A percentile compares a stretch with the other conserved stretches of the same genome.
Evolutionary conservation across 106 monocot genomes (phyloP).

Genomic region (Dioscorea alata): DNA sequence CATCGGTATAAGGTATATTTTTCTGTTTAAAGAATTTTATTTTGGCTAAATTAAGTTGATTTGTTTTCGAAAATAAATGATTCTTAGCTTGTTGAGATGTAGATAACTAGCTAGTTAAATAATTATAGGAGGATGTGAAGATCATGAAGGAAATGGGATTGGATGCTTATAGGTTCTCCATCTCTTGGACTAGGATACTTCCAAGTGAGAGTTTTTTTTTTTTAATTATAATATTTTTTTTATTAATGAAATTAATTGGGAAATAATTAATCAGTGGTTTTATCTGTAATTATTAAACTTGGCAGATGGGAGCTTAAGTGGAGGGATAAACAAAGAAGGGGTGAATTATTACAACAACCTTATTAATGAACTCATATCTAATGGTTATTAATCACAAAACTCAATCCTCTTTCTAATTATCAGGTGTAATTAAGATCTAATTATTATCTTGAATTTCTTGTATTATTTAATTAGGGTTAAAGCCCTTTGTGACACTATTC

Average conservation of each 20-base stretch:
- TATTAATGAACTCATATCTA: constrained; percentile 36
- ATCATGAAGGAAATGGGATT: constrained; percentile 46
- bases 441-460: background rate
- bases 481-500: constrained; percentile 50
- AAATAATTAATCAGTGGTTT: background rate
- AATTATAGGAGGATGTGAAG: constrained; percentile 44
- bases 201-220: constrained; percentile 26
- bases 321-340: constrained; percentile 50
- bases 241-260: background rate
- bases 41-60: background rate
- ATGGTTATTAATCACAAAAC: constrained; percentile 13
- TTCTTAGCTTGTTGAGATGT: background rate
- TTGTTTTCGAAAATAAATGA: background rate
- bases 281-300: background rate
- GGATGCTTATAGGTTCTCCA: constrained; percentile 58
- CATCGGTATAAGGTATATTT: constrained; percentile 44
- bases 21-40: background rate
- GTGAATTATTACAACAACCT: constrained; percentile 48
- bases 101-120: background rate
- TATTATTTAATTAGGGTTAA: constrained; percentile 19
- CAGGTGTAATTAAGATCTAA: background rate
- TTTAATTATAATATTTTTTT: background rate
- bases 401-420: background rate
- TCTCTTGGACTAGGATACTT: constrained; percentile 59
- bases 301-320: constrained; percentile 48